phyloP scores from a whole-genome alignment of 352 stramenopile genomes.

The Phytophthora constricta region DNA sequence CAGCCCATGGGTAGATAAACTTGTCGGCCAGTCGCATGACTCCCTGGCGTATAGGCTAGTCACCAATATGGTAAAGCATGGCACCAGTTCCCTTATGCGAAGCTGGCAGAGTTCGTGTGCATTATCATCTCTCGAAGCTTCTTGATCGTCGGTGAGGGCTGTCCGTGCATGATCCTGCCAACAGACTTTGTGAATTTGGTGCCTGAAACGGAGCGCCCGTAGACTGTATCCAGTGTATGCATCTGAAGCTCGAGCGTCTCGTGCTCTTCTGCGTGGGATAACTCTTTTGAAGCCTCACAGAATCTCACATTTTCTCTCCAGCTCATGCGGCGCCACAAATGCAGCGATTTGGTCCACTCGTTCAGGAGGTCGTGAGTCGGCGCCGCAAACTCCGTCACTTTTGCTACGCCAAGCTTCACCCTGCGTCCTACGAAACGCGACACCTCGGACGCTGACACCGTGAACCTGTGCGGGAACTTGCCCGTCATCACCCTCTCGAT shows the following conservation, averaged over 20 bases:
- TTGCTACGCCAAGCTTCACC: constrained; percentile 75
- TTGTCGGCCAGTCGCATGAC: constrained; percentile 27
- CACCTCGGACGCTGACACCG: constrained; percentile 67
- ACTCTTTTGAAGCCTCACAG: constrained; percentile 59
- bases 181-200: constrained; percentile 63
- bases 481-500: constrained; percentile 64
- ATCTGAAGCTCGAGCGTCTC: constrained; percentile 60
- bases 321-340: constrained; percentile 86
- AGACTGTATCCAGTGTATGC: constrained; percentile 60
- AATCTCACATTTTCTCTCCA: constrained; percentile 90
- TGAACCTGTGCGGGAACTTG: constrained; percentile 81
- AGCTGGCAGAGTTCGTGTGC: constrained; percentile 47
- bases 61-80: no score
- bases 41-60: no score
- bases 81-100: constrained; percentile 34
- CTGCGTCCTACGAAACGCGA: constrained; percentile 74
- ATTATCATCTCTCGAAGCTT: constrained; percentile 70
- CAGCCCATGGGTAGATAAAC: no score
- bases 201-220: constrained; percentile 38
- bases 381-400: constrained; percentile 70
- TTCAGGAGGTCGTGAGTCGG: constrained; percentile 82
- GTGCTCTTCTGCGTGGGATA: constrained; percentile 68
- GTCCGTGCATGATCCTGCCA: constrained; percentile 57
- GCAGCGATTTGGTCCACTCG: constrained; percentile 84
- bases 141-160: constrained; percentile 69